phyloP scores from a whole-genome alignment of 2,329 filamentous ascomycete genomes.

The Verticillium nonalfalfae region DNA sequence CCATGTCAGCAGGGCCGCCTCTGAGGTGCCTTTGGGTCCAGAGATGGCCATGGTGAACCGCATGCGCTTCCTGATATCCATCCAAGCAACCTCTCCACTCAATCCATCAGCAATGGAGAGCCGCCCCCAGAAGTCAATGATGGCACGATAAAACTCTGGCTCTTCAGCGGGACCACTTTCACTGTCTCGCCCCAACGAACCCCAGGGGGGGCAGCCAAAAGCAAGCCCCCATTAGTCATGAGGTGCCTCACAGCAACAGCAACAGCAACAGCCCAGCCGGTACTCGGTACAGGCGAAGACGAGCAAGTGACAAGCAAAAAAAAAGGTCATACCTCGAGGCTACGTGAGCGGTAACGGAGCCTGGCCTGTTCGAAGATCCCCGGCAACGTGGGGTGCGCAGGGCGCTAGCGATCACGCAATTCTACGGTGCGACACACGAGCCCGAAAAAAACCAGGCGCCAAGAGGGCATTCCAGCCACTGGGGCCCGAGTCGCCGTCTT shows the following conservation, averaged over 20 bases:
- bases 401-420: slow-evolving; percentile 4
- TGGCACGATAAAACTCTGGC: background rate
- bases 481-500: background rate
- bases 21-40: background rate
- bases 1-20: background rate
- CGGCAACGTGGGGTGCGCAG: slow-evolving; percentile 4
- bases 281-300: background rate
- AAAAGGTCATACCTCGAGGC: background rate
- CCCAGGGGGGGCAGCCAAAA: background rate
- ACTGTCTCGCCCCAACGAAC: no score
- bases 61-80: background rate
- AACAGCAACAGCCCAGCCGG: background rate
- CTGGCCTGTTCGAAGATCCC: background rate
- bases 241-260: background rate
- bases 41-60: background rate
- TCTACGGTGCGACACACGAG: background rate
- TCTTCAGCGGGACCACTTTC: background rate
- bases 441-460: background rate
- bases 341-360: background rate
- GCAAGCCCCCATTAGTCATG: background rate
- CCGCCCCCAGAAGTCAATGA: background rate
- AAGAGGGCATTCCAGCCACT: background rate
- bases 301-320: background rate
- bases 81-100: background rate
- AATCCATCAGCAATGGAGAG: no score